A percentile compares a stretch with the other conserved stretches of the same genome.
Evolutionary conservation across 257 asterid species (phyloP).

Genomic region (Petunia secreta): DNA sequence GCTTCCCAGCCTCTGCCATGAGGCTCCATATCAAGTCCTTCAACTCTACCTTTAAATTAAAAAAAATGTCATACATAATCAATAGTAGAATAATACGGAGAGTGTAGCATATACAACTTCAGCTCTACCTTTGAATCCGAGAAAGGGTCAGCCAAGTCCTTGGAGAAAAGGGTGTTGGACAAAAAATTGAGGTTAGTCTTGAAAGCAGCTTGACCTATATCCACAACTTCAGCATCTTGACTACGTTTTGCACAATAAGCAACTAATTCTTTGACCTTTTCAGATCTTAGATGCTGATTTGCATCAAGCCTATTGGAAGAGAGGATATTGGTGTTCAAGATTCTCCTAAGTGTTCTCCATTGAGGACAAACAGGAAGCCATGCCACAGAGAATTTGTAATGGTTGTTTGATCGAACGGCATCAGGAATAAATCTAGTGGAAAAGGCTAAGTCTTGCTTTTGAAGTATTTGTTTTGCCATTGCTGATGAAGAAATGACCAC

Average conservation of each 20-base stretch:
- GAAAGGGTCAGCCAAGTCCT: too few relatives aligned
- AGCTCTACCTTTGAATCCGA: too few relatives aligned
- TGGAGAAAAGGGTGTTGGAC: too few relatives aligned
- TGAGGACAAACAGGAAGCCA: constrained; percentile 17
- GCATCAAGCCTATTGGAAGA: constrained; percentile 26
- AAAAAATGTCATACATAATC: too few relatives aligned
- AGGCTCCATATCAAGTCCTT: too few relatives aligned
- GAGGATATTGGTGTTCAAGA: background rate
- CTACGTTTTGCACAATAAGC: constrained; percentile 13
- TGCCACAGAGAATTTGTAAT: background rate
- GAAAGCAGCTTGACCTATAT: background rate
- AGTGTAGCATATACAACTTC: too few relatives aligned
- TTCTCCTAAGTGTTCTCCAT: background rate
- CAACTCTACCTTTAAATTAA: too few relatives aligned
- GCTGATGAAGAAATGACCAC: background rate
- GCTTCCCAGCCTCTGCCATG: too few relatives aligned
- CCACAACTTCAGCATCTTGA: constrained; percentile 20
- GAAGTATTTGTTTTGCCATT: background rate
- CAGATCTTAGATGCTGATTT: constrained; percentile 26
- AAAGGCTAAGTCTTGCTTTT: background rate
- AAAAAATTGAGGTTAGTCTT: too few relatives aligned
- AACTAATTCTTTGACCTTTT: constrained; percentile 31
- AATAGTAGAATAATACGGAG: too few relatives aligned
- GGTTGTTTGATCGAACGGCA: background rate
- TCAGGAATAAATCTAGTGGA: background rate